Conservation (phyloP, 176 grass and related monocot species). For the Zoysia japonica region DNA sequence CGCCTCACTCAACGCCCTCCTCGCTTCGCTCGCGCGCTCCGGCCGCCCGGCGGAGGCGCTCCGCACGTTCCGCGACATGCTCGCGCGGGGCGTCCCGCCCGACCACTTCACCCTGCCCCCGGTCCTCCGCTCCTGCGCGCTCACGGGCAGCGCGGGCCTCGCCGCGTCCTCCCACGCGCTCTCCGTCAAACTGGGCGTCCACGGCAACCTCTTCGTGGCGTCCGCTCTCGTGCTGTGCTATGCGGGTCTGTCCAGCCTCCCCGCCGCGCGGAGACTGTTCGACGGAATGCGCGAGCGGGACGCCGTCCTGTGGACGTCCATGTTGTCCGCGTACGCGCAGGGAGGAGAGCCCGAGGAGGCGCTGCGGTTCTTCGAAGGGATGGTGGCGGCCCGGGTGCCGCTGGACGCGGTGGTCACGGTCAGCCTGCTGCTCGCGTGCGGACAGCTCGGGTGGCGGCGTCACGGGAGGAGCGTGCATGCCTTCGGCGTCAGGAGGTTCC, state of each 20-base stretch:
- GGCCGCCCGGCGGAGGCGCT: slow-evolving; percentile 40
- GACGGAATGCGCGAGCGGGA: slow-evolving; percentile 69
- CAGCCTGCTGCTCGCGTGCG: slow-evolving; percentile 63
- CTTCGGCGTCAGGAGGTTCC: slow-evolving; percentile 42
- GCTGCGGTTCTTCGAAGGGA: slow-evolving; percentile 54
- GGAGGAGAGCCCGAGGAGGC: slow-evolving; percentile 38
- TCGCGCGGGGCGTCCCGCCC: slow-evolving; percentile 28
- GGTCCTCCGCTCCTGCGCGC: slow-evolving; percentile 57
- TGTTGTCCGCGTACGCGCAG: slow-evolving; percentile 71
- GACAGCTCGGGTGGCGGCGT: slow-evolving; percentile 53
- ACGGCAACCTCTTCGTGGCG: slow-evolving; percentile 54
- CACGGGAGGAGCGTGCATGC: slow-evolving; percentile 57
- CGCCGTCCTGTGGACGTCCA: slow-evolving; percentile 70
- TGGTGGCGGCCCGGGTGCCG: slow-evolving; percentile 38
- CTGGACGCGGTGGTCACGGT: slow-evolving; percentile 73
- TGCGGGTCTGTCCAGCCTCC: slow-evolving; percentile 42
- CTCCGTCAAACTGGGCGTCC: slow-evolving; percentile 46
- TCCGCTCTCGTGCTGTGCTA: slow-evolving; percentile 59
- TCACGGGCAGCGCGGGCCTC: slow-evolving; percentile 25
- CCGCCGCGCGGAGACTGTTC: slow-evolving; percentile 52
- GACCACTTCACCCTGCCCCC: slow-evolving; percentile 70
- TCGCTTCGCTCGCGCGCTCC: slow-evolving; percentile 59
- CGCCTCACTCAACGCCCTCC: slow-evolving; percentile 48
- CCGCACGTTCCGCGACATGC: slow-evolving; percentile 54
- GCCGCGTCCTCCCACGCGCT: slow-evolving; percentile 56